Conservation (phyloP, 805 yeast genomes). For the Yarrowia bubula region DNA sequence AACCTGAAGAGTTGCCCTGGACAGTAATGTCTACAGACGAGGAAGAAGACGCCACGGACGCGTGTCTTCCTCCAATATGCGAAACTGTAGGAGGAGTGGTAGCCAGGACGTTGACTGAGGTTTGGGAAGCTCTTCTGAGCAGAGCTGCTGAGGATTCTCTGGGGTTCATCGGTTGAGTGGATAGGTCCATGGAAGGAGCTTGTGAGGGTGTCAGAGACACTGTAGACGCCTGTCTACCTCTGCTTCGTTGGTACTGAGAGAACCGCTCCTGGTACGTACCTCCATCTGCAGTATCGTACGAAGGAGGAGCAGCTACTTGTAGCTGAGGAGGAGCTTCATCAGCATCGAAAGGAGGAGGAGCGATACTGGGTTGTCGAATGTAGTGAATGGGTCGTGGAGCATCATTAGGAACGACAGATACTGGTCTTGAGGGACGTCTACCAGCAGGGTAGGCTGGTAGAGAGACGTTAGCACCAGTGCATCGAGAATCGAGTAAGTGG, state of each 20-base stretch:
- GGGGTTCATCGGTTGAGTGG: neutral
- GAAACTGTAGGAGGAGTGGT: neutral
- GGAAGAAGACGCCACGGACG: neutral
- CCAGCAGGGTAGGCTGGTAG: slow-evolving; percentile 42
- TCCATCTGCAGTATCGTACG: neutral
- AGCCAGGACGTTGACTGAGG: slow-evolving; percentile 16
- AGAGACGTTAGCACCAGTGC: slow-evolving; percentile 44
- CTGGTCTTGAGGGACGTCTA: neutral
- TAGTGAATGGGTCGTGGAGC: slow-evolving; percentile 51
- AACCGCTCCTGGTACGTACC: slow-evolving; percentile 6
- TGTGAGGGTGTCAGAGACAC: neutral
- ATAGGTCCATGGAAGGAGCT: slow-evolving; percentile 1
- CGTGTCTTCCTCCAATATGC: neutral
- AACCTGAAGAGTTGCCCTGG: neutral
- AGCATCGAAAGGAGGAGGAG: slow-evolving; percentile 63
- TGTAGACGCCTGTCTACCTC: neutral
- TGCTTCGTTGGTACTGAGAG: neutral
- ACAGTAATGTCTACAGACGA: slow-evolving; percentile 13
- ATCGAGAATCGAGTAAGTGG: slow-evolving; percentile 69
- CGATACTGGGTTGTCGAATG: slow-evolving; percentile 52
- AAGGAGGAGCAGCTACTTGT: slow-evolving; percentile 1
- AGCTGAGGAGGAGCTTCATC: slow-evolving; percentile 21
- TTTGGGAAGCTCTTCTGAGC: neutral
- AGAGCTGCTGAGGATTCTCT: neutral
- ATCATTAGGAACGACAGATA: neutral